Base-by-base conservation (phyloP, 2,329 filamentous ascomycete genomes). In the Zasmidium angulare region DNA sequence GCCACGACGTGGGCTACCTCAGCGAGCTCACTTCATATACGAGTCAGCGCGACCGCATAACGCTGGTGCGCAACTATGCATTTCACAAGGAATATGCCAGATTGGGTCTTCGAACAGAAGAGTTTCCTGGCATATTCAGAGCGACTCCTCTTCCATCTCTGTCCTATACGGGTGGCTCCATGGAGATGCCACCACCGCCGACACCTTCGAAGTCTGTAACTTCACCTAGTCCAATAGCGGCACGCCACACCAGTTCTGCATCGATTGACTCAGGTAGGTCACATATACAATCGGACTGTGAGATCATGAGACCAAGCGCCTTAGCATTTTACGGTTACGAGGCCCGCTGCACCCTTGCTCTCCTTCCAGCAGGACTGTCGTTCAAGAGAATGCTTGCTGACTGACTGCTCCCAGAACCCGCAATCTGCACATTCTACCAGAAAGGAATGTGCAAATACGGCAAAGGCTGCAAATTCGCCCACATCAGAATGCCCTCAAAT, bases 1-100 rank as follows among this genome's bases (percentile, higher is more conserved):
- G 85, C 66, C 84, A 87, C 64, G 83, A 88, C 64, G 77, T 77
- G 22, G 81, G 81, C 53, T 86, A 87, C 68, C 72, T 86, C 49
- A 79, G 82, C 7, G 78, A 86, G 50, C 74, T 88, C 23, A 81
- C 78, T 3, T 81, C 82, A 7, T 82, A 83, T 65, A 75, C 74
- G 47, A 80, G 79, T 47, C 77, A 79, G 58, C 70, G 73, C 7
- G 77, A 82, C 22, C 63, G 68, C 1, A 79, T 87, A 59, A 86
- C 84, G 0, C 79, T 87, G 11, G 69, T 87, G 47, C 79, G 78
- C 59, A 78, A 77, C n/a, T 71, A 80, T 22, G 74, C 74, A 1
- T 82, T 84, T 61, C 81, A 83, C 62, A 71, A 75, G 1, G 81
- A 86, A 59, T 87, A 84, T 58, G 72, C 75, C 48, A 79, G 75